These are phyloP conservation scores for Xylariaceae sp. DNA, from an alignment of 2,329 filamentous ascomycete species.

Conservation along the genomic window DNA sequence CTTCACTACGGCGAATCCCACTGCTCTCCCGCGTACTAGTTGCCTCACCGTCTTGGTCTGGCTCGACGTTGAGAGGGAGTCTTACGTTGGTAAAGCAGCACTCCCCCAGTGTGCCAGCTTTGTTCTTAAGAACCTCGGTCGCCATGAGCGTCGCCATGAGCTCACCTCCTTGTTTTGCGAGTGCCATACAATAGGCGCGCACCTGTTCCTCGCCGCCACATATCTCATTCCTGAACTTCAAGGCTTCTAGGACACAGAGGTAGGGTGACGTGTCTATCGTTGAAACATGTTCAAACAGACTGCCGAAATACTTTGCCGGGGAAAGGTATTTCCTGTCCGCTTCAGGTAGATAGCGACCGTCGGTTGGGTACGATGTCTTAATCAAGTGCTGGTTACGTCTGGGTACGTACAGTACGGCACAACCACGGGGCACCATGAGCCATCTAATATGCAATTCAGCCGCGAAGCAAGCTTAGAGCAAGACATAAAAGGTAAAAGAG, in stretches of 20 bases:
- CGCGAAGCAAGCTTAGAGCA: conserved; percentile 5
- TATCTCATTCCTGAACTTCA: conserved; percentile 66
- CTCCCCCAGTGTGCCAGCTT: conserved; percentile 55
- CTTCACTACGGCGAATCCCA: conserved; percentile 32
- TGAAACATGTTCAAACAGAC: conserved; percentile 70
- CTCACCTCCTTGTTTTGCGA: conserved; percentile 63
- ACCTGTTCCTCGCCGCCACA: conserved; percentile 72
- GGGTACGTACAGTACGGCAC: conserved; percentile 74
- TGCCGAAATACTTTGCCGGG: conserved; percentile 60
- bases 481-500: background rate
- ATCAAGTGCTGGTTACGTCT: conserved; percentile 70
- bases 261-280: conserved; percentile 71
- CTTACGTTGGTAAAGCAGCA: conserved; percentile 69
- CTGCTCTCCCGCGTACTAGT: background rate
- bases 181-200: conserved; percentile 59
- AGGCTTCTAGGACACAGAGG: conserved; percentile 65
- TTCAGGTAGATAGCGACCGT: conserved; percentile 67
- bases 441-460: conserved; percentile 52
- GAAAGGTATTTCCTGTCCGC: conserved; percentile 23
- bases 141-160: conserved; percentile 63
- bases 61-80: conserved; percentile 54
- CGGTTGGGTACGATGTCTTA: conserved; percentile 71
- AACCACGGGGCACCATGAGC: conserved; percentile 74
- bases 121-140: conserved; percentile 68
- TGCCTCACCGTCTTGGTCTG: conserved; percentile 4